These are phyloP conservation scores for Saitozyma sp. DNA, from an alignment of 768 basidiomycete species.

Conservation along the genomic window DNA sequence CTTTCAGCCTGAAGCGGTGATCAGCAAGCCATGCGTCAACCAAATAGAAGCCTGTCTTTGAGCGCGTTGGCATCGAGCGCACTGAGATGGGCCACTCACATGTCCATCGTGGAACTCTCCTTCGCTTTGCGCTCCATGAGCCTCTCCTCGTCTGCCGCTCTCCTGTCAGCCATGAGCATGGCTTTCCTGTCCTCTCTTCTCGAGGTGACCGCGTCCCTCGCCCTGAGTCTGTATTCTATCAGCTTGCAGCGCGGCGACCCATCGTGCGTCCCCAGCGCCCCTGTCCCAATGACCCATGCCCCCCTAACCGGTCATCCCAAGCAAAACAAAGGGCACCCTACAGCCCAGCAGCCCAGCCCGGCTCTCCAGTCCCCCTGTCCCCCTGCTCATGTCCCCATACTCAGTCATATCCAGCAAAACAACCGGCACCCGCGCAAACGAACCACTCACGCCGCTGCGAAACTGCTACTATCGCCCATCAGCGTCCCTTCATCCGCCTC, in stretches of 20 bases:
- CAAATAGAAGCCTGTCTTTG: too few relatives aligned
- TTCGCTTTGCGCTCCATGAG: constrained; percentile 67
- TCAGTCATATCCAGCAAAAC: neutral
- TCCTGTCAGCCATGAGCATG: constrained; percentile 54
- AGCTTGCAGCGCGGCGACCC: too few relatives aligned
- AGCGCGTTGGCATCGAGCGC: neutral
- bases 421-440: neutral
- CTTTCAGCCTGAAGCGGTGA: constrained; percentile 59
- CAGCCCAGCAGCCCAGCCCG: too few relatives aligned
- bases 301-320: constrained; percentile 4
- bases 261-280: neutral
- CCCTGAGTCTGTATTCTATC: constrained; percentile 62
- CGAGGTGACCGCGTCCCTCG: constrained; percentile 69
- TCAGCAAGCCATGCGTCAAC: neutral
- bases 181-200: constrained; percentile 59
- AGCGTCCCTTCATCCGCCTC: constrained; percentile 77
- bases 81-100: constrained; percentile 57
- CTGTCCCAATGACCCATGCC: constrained; percentile 35
- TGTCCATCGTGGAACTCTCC: constrained; percentile 91
- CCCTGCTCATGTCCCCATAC: constrained; percentile 24
- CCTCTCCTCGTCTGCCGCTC: constrained; percentile 63
- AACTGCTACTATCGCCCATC: constrained; percentile 74
- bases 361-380: constrained; percentile 9
- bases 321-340: too few relatives aligned
- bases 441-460: constrained; percentile 66